phyloP scores from a whole-genome alignment of 2,329 filamentous ascomycete genomes.

The Massarina eburnea region DNA sequence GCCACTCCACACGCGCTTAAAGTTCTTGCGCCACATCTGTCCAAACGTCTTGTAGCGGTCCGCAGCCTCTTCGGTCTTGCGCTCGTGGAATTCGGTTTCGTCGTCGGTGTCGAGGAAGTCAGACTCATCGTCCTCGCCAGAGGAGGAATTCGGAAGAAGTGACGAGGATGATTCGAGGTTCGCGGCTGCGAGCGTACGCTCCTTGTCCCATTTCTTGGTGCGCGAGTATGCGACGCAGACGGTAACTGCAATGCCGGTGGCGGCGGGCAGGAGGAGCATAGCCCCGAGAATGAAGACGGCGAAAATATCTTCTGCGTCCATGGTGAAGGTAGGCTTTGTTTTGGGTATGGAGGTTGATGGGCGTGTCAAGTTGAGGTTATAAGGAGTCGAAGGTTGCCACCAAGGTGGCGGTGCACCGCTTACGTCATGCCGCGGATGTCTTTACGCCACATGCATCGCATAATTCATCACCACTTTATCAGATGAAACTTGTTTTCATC shows the following conservation, averaged over 20 bases:
- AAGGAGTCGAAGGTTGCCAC: too few relatives aligned
- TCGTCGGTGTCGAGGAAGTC: conserved; percentile 37
- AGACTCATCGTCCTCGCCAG: conserved; percentile 19
- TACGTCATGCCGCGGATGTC: too few relatives aligned
- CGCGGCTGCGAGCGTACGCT: conserved; percentile 21
- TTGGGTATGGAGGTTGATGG: not conserved
- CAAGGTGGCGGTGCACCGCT: too few relatives aligned
- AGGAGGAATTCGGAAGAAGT: conserved; percentile 8
- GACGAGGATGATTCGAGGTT: conserved; percentile 21
- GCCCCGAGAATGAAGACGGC: conserved; percentile 25
- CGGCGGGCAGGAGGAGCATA: conserved; percentile 26
- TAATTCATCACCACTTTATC: too few relatives aligned
- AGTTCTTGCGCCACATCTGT: conserved; percentile 36
- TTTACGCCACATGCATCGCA: too few relatives aligned
- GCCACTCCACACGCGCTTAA: conserved; percentile 30
- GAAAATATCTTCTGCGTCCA: conserved; percentile 34
- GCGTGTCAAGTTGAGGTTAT: not conserved
- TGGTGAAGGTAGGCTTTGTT: conserved; percentile 5
- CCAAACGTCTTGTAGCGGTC: conserved; percentile 29
- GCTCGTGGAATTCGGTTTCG: conserved; percentile 28
- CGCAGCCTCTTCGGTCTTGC: conserved; percentile 32
- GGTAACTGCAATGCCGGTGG: conserved; percentile 24
- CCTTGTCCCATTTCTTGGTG: conserved; percentile 36
- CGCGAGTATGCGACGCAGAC: conserved; percentile 30
- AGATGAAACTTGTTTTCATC: too few relatives aligned